These are phyloP conservation scores for Ustulina deusta DNA, from an alignment of 2,329 filamentous ascomycete species.

Conservation along the genomic window DNA sequence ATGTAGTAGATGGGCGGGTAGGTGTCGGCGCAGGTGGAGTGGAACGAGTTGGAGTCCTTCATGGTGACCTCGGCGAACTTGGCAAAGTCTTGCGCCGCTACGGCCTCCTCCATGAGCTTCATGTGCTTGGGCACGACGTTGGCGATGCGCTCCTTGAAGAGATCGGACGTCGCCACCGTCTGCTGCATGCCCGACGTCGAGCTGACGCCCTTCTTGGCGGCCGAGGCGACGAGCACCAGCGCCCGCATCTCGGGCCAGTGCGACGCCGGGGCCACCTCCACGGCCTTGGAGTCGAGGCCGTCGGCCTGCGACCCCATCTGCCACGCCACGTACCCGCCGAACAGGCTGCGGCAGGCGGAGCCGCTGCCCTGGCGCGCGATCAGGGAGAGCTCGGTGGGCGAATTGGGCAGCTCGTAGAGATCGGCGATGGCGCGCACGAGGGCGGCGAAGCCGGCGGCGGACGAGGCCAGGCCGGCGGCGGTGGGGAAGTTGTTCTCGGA, in stretches of 20 bases:
- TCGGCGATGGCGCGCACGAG: constrained; percentile 88
- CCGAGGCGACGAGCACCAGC: constrained; percentile 88
- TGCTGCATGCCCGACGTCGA: constrained; percentile 97
- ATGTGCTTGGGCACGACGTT: constrained; percentile 86
- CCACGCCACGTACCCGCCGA: constrained; percentile 98
- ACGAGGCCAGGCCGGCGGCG: constrained; percentile 86
- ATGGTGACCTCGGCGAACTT: constrained; percentile 91
- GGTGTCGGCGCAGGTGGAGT: constrained; percentile 93
- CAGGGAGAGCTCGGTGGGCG: constrained; percentile 83
- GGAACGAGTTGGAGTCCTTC: constrained; percentile 97
- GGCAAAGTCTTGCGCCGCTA: constrained; percentile 82
- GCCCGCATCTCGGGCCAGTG: constrained; percentile 98
- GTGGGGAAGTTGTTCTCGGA: constrained; percentile 99
- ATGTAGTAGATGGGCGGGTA: constrained; percentile 99
- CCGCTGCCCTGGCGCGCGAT: constrained; percentile 95
- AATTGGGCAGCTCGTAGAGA: constrained; percentile 86
- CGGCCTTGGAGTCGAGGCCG: constrained; percentile 87
- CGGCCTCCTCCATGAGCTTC: constrained; percentile 85
- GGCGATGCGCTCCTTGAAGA: constrained; percentile 82
- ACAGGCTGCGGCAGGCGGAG: constrained; percentile 91
- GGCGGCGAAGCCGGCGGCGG: constrained; percentile 76
- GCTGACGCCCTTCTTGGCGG: constrained; percentile 94
- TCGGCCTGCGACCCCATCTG: constrained; percentile 80
- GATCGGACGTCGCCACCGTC: constrained; percentile 89
- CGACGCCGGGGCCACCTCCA: constrained; percentile 85